Evolutionary conservation across 2,329 filamentous ascomycete species (phyloP).

Genomic region (Ceratocystis variospora): DNA sequence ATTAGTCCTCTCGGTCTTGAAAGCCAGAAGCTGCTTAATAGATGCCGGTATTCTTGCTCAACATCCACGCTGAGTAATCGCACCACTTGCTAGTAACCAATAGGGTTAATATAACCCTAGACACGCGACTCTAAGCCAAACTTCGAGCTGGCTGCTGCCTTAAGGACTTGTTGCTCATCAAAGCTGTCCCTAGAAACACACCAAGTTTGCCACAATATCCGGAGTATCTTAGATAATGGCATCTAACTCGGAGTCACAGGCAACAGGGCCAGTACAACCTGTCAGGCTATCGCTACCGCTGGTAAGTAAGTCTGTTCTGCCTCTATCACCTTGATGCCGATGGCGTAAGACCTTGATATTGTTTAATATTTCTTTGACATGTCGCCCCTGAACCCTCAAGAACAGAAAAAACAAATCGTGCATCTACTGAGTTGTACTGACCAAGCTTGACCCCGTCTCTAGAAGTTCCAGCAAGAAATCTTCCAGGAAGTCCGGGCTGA

Average conservation of each 20-base stretch:
- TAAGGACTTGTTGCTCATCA: not conserved
- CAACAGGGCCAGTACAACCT: slow-evolving; percentile 27
- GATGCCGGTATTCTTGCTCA: too few relatives aligned
- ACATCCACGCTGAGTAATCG: too few relatives aligned
- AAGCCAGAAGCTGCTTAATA: too few relatives aligned
- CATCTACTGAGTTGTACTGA: not conserved
- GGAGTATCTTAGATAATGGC: not conserved
- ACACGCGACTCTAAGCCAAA: too few relatives aligned
- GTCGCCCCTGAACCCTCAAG: too few relatives aligned
- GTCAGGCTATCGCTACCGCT: slow-evolving; percentile 72
- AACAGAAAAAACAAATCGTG: not conserved
- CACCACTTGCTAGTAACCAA: too few relatives aligned
- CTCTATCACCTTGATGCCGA: too few relatives aligned
- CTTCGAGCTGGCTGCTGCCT: too few relatives aligned
- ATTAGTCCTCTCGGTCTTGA: too few relatives aligned
- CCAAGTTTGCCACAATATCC: not conserved
- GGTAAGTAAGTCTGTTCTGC: slow-evolving; percentile 29
- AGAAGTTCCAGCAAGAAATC: slow-evolving; percentile 88
- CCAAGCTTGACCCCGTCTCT: not conserved
- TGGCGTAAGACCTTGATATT: not conserved
- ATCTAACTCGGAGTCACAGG: not conserved
- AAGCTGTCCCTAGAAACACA: not conserved
- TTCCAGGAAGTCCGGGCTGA: slow-evolving; percentile 81
- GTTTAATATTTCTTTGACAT: not conserved
- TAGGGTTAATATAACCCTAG: too few relatives aligned